Evolutionary conservation across 441 rosid genomes (phyloP).

Genomic region (Viola pubescens): DNA sequence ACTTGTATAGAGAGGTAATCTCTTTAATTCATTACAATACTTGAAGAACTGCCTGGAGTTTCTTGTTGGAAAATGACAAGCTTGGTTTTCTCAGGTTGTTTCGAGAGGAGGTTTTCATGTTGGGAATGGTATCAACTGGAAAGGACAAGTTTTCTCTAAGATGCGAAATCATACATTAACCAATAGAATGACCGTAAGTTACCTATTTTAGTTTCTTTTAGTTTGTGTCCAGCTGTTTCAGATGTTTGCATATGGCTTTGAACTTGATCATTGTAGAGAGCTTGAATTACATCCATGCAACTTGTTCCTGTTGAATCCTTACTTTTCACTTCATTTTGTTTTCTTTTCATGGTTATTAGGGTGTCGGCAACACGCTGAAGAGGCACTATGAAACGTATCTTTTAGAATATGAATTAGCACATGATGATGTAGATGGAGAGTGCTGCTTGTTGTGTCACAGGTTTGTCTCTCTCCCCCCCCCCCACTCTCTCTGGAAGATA

Average conservation of each 20-base stretch:
- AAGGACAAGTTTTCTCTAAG: constrained; percentile 99
- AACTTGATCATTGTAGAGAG: neutral
- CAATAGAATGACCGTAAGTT: constrained; percentile 91
- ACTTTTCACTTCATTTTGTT: neutral
- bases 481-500: neutral
- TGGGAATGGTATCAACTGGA: constrained; percentile 99
- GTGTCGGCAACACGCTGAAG: constrained; percentile 93
- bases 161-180: constrained; percentile 97
- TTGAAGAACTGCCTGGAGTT: constrained; percentile 12
- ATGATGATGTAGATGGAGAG: constrained; percentile 98
- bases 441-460: constrained; percentile 96
- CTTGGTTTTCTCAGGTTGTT: constrained; percentile 63
- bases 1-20: constrained; percentile 88
- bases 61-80: neutral
- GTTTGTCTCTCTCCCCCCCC: constrained; percentile 31
- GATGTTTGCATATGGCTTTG: neutral
- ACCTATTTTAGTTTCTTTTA: constrained; percentile 9
- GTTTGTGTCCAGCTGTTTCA: constrained; percentile 5
- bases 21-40: constrained; percentile 11
- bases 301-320: no score
- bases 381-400: constrained; percentile 97
- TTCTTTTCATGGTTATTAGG: constrained; percentile 38
- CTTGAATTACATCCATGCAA: no score
- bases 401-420: constrained; percentile 92
- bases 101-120: constrained; percentile 98